These are phyloP conservation scores for Trametes cubensis DNA, from an alignment of 768 basidiomycete species.

Conservation along the genomic window DNA sequence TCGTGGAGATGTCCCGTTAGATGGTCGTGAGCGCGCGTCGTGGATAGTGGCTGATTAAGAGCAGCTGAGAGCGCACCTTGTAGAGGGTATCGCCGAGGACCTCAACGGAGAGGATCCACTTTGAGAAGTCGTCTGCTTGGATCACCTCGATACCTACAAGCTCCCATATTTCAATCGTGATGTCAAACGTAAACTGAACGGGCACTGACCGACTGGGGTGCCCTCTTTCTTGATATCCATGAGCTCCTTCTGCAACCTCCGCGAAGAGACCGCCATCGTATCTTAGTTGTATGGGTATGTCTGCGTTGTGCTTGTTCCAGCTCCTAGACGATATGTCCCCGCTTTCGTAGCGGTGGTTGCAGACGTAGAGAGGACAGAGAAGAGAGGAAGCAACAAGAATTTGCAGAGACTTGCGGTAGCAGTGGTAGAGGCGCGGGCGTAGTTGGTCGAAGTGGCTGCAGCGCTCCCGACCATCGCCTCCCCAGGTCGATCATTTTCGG, in stretches of 20 bases:
- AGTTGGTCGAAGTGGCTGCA: neutral
- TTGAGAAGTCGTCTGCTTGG: slow-evolving; percentile 74
- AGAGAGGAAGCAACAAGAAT: too few relatives aligned
- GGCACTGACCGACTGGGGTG: slow-evolving; percentile 60
- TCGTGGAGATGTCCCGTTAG: neutral
- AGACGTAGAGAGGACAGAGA: too few relatives aligned
- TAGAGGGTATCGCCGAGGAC: slow-evolving; percentile 85
- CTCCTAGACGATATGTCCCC: too few relatives aligned
- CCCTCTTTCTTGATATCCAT: slow-evolving; percentile 66
- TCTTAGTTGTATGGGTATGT: neutral
- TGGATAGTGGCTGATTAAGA: neutral
- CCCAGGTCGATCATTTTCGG: neutral
- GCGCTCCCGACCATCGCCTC: too few relatives aligned
- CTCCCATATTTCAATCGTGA: neutral
- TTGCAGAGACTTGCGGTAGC: too few relatives aligned
- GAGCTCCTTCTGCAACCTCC: slow-evolving; percentile 73
- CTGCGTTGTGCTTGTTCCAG: neutral
- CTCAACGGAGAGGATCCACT: slow-evolving; percentile 79
- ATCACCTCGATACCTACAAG: slow-evolving; percentile 69
- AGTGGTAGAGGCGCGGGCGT: too few relatives aligned
- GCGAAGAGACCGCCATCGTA: slow-evolving; percentile 27
- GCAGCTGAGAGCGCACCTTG: slow-evolving; percentile 45
- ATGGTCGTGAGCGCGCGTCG: too few relatives aligned
- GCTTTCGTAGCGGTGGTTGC: too few relatives aligned
- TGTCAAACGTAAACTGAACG: neutral